Base-by-base conservation (phyloP, 2,329 filamentous ascomycete genomes). In the Blastomyces gilchristii region DNA sequence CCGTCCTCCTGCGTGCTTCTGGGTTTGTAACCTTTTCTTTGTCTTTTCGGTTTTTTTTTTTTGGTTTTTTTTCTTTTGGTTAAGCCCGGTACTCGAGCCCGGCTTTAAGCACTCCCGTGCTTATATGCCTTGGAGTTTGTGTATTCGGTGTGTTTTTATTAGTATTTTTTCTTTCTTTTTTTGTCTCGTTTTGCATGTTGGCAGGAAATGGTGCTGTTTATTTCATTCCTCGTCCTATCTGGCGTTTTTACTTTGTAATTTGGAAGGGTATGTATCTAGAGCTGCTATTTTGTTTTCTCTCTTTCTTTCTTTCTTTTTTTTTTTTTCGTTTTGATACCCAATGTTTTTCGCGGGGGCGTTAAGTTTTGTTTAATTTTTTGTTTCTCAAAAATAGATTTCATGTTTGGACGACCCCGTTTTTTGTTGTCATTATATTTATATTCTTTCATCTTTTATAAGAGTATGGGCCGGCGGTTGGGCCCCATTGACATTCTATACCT, bases 391-490 rank as follows among this genome's bases (percentile, higher is more conserved):
- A 28, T 11, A 50, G n/a, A 6, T 60, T 60, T 43, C 41, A 49
- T 60, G 25, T 49, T 50, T 50, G 58, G 56, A 54, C 25, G n/a
- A 31, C 25, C 58, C 43, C 11, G 28, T 22, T 60, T 60, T 34
- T n/a, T 60, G 58, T 60, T 34, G 34, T 1, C 34, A 39, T 39
- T 53, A 28, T 31, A 22, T 59, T 59, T 58, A 43, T 31, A 11
- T 2, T 22, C 18, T 31, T 28, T 4, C 37, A 34, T 41, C 64
- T 68, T n/a, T 16, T 67, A 16, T 68, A 71, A 73, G 65, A 49
- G 12, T 52, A 57, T 67, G 69, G 63, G n/a, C 16, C 11, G n/a
- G 54, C 34, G 1, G 5, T 11, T 57, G 52, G 52, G 1, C 14
- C 25, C 52, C 25, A 43, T 54, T 11, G 14, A 34, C 14, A 54